phyloP scores from a whole-genome alignment of 192 early-diverging fungal species.

The Umbelopsis sp. region DNA sequence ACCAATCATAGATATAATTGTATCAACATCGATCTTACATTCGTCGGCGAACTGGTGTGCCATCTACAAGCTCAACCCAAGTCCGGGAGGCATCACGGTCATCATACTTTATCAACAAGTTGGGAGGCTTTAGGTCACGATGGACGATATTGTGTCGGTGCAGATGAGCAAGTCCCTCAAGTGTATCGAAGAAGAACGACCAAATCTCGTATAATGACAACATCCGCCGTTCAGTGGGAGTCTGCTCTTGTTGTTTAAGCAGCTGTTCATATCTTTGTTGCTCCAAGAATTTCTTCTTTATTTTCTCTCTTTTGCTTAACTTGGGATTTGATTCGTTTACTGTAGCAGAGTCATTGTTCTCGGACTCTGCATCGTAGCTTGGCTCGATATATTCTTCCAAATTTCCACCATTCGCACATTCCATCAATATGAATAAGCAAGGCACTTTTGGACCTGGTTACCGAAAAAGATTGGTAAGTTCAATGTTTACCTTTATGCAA shows the following conservation, averaged over 20 bases:
- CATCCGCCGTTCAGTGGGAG: constrained; percentile 29
- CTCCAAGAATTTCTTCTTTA: constrained; percentile 24
- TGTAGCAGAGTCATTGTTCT: neutral
- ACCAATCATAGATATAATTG: no score
- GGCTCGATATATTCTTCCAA: constrained; percentile 89
- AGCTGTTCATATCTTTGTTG: constrained; percentile 24
- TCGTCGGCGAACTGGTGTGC: neutral
- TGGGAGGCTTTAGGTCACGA: constrained; percentile 93
- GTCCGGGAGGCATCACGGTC: constrained; percentile 21
- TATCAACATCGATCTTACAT: constrained; percentile 11
- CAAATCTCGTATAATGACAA: constrained; percentile 75
- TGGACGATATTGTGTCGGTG: constrained; percentile 91
- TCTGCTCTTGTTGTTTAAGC: neutral
- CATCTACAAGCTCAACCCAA: constrained; percentile 31
- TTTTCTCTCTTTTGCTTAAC: constrained; percentile 32
- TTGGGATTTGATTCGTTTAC: constrained; percentile 14
- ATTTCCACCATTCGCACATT: constrained; percentile 92
- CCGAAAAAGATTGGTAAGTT: neutral
- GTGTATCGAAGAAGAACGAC: constrained; percentile 89
- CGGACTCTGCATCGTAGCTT: neutral
- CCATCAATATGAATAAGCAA: constrained; percentile 95
- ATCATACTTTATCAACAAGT: constrained; percentile 81
- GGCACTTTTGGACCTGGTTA: constrained; percentile 79
- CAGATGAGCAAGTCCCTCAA: constrained; percentile 86
- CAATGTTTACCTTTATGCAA: neutral